Evolutionary conservation across 108 stramenopile genomes (phyloP).

Genomic region (Pelagomonas calceolata): DNA sequence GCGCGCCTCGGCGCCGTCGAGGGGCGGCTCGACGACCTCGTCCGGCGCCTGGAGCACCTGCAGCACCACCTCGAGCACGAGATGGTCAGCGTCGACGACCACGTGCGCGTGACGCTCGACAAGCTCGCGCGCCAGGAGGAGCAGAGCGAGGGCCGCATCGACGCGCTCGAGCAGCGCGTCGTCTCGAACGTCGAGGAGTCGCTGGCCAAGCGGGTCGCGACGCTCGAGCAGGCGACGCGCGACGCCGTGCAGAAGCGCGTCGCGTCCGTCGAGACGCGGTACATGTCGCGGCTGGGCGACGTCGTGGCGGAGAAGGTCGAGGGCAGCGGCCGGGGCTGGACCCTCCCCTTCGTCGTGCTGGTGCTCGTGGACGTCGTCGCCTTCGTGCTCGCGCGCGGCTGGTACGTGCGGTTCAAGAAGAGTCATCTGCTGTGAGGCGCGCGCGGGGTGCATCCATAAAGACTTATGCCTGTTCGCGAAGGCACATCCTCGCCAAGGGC

Average conservation of each 20-base stretch:
- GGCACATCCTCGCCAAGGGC: no score
- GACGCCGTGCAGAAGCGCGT: not conserved
- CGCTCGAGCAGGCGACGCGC: not conserved
- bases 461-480: no score
- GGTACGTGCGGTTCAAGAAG: constrained; percentile 9
- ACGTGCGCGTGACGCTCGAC: constrained; percentile 16
- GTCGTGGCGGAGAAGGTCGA: not conserved
- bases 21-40: constrained; percentile 7
- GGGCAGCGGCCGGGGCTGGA: not conserved
- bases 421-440: constrained; percentile 12
- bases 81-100: constrained; percentile 9
- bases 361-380: constrained; percentile 2
- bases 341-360: constrained; percentile 5
- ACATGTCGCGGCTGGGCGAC: not conserved
- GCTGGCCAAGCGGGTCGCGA: not conserved
- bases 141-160: constrained; percentile 12
- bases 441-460: no score
- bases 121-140: constrained; percentile 27
- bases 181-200: constrained; percentile 1
- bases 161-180: not conserved
- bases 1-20: not conserved
- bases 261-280: not conserved
- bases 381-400: not conserved
- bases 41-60: not conserved
- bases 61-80: constrained; percentile 34